Evolutionary conservation across 1,139 yeast species (phyloP), one percentile per base, ranked within the genome.

Genomic region (Suhomyces bribrorum): DNA sequence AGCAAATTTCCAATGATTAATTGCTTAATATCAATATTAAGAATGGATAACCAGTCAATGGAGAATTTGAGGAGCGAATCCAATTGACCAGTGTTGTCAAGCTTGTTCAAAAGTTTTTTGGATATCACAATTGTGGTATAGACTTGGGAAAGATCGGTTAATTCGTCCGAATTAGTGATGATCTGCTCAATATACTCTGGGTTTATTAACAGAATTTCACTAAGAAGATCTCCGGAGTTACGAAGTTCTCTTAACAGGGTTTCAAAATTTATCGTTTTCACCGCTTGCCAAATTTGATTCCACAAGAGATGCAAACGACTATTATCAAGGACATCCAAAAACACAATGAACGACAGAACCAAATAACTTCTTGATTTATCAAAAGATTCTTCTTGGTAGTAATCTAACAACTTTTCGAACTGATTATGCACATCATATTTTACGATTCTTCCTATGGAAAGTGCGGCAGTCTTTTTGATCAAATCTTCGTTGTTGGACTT

Each of bases 1-100:
- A 81, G 73, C 36, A 84, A 59, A 12, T 84, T 79, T 8, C 81
- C 75, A 29, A 82, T 66, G 2, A 84, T 75, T 14, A 79, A 68
- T 53, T 81, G 85, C 48, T 83, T 78, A 46, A 66, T 56, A 44
- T 70, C 66, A 40, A 64, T 58, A 50, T 66, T 62, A 36, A 59
- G 37, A 25, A 63, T 54, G 18, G 59, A 41, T 17, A 48, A 32
- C 52, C 52, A 48, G 3, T 39, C 35, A 11, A 44, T 34, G 4
- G 45, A 43, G 24, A 34, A 28, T 3, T 17, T 29, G 16, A 50
- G 37, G 16, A 48, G 38, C 7, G 32, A 23, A 2, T 37, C 34
- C 46, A 49, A 44, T 33, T 31, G 45, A 42, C 43, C 31, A 29
- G 37, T 14, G 44, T 40, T 7, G 50, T 49, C 20, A 53, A n/a